Conservation (phyloP, 179 eudicot genomes). For the Vitellaria paradoxa region DNA sequence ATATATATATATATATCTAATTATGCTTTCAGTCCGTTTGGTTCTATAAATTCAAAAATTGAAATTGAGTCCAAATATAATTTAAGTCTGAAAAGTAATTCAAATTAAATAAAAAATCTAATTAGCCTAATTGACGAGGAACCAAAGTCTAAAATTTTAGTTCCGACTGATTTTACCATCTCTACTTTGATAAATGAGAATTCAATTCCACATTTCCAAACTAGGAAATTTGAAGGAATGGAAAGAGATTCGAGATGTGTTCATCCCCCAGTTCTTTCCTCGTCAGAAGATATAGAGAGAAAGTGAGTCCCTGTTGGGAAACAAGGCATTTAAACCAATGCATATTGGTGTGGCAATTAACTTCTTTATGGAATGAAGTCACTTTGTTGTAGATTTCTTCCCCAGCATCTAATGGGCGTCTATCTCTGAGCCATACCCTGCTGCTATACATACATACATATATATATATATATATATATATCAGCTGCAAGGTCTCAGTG, state of each 20-base stretch:
- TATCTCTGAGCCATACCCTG: slow-evolving; percentile 15
- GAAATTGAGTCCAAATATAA: too few relatives aligned
- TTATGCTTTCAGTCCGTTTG: too few relatives aligned
- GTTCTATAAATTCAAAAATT: too few relatives aligned
- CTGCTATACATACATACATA: neutral
- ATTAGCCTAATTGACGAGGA: too few relatives aligned
- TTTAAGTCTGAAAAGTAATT: too few relatives aligned
- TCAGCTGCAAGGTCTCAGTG: slow-evolving; percentile 1
- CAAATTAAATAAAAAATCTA: too few relatives aligned
- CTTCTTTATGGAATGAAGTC: neutral
- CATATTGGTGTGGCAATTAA: too few relatives aligned
- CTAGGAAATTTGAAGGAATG: neutral
- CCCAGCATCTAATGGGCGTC: slow-evolving; percentile 11
- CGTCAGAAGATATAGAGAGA: slow-evolving; percentile 6
- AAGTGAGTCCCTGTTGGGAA: slow-evolving; percentile 10
- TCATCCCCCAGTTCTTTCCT: slow-evolving; percentile 7
- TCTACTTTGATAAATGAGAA: neutral
- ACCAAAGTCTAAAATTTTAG: too few relatives aligned
- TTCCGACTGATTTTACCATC: neutral
- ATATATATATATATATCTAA: too few relatives aligned
- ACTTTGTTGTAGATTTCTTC: neutral
- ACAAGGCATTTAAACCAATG: slow-evolving; percentile 7
- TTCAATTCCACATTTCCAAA: neutral
- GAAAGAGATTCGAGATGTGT: slow-evolving; percentile 1
- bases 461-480: neutral